Percentiles rank a stretch among this genome's conserved stretches.
phyloP scores from a whole-genome alignment of 176 grass and related monocot species.

The Aegilops umbellulata region DNA sequence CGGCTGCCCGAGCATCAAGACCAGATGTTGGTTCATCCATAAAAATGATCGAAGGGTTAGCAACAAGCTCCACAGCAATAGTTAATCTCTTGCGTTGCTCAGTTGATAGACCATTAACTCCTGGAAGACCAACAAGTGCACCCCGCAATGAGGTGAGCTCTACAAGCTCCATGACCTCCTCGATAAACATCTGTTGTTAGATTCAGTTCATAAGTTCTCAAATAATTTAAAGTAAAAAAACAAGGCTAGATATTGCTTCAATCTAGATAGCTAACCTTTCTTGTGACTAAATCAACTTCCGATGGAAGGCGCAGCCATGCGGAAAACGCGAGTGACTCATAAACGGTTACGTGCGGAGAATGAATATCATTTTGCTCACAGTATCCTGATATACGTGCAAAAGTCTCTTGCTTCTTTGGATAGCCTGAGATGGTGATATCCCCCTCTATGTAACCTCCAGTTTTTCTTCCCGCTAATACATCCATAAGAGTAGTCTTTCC shows the following conservation, averaged over 20 bases:
- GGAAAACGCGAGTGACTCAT: slow-evolving; percentile 81
- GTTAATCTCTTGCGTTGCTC: slow-evolving; percentile 92
- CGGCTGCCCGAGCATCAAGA: slow-evolving; percentile 83
- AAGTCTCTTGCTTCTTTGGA: slow-evolving; percentile 94
- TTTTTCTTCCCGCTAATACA: slow-evolving; percentile 90
- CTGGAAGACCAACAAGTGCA: slow-evolving; percentile 84
- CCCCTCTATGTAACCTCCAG: slow-evolving; percentile 79
- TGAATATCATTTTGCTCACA: slow-evolving; percentile 97
- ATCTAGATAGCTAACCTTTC: slow-evolving; percentile 55
- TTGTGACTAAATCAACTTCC: slow-evolving; percentile 50
- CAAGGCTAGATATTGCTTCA: slow-evolving; percentile 8
- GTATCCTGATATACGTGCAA: slow-evolving; percentile 91
- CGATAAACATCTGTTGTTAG: slow-evolving; percentile 75
- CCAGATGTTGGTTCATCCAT: slow-evolving; percentile 98
- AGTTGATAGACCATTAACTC: slow-evolving; percentile 79
- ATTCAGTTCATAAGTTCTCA: slow-evolving; percentile 12
- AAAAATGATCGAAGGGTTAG: slow-evolving; percentile 90
- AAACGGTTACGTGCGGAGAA: slow-evolving; percentile 85
- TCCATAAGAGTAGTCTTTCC: slow-evolving; percentile 97
- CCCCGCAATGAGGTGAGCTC: slow-evolving; percentile 68
- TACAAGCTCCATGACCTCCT: slow-evolving; percentile 93
- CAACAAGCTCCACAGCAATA: slow-evolving; percentile 91
- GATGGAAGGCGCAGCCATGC: slow-evolving; percentile 72
- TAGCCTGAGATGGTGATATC: slow-evolving; percentile 73
- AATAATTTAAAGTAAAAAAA: slow-evolving; percentile 7